These are phyloP conservation scores for Effrenium voratum DNA, from an alignment of 73 alveolate species.

Conservation along the genomic window DNA sequence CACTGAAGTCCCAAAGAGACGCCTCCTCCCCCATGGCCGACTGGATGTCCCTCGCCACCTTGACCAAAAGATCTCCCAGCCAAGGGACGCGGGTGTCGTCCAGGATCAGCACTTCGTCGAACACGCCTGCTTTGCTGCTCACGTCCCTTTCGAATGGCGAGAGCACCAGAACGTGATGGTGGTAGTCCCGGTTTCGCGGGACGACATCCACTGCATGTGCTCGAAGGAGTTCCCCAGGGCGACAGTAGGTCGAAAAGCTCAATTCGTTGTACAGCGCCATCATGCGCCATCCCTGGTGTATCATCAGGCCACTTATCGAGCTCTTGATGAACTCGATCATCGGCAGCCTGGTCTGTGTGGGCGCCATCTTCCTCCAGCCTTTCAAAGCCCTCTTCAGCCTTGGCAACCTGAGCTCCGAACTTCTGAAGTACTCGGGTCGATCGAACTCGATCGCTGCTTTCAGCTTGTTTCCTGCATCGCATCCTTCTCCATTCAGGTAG, in stretches of 20 bases:
- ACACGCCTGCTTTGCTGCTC: background rate
- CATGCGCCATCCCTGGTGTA: background rate
- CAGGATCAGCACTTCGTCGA: background rate
- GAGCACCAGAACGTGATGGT: background rate
- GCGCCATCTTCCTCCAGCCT: background rate
- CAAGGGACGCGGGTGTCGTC: background rate
- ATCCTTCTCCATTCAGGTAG: background rate
- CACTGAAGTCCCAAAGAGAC: background rate
- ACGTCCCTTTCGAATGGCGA: background rate
- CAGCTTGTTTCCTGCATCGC: background rate
- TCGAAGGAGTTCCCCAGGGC: background rate
- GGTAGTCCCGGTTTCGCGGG: background rate
- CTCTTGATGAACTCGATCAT: background rate
- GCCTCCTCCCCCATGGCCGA: background rate
- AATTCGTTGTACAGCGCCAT: background rate
- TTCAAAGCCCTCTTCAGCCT: background rate
- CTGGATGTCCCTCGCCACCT: background rate
- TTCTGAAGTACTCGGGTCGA: background rate
- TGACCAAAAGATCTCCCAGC: background rate
- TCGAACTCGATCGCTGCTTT: background rate
- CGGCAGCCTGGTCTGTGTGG: background rate
- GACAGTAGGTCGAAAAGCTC: background rate
- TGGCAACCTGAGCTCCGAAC: background rate
- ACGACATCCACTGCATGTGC: background rate
- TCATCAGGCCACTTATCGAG: background rate